Percentiles rank a stretch among this genome's conserved stretches.
Conservation (phyloP, 768 basidiomycete species). For the Boletus barrowsii region DNA sequence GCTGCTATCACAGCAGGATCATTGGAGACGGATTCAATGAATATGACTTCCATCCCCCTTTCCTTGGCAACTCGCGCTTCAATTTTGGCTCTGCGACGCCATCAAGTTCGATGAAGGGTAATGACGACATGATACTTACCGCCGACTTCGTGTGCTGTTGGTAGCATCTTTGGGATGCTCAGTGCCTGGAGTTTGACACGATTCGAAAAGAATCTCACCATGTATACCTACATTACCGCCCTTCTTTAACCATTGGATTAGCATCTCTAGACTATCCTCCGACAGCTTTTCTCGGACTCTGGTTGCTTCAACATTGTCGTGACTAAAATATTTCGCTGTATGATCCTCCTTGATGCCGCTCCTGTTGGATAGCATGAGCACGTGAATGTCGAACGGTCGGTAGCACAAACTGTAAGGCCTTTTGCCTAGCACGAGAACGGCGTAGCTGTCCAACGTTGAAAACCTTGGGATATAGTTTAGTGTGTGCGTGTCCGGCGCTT, state of each 20-base stretch:
- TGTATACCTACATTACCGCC: conserved; percentile 98
- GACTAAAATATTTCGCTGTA: conserved; percentile 85
- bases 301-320: conserved; percentile 76
- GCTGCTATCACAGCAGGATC: conserved; percentile 93
- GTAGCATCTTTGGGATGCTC: conserved; percentile 74
- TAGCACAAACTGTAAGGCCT: conserved; percentile 60
- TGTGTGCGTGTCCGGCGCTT: neutral
- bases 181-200: neutral
- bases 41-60: conserved; percentile 83
- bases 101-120: neutral
- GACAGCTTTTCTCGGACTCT: conserved; percentile 78
- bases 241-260: conserved; percentile 91
- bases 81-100: conserved; percentile 65
- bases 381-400: neutral
- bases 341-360: conserved; percentile 90
- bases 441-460: conserved; percentile 98
- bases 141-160: conserved; percentile 77
- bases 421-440: conserved; percentile 78
- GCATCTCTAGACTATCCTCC: conserved; percentile 88
- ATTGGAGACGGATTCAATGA: conserved; percentile 92
- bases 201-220: conserved; percentile 46
- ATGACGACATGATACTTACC: conserved; percentile 41
- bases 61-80: conserved; percentile 81
- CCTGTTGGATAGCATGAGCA: conserved; percentile 34
- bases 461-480: conserved; percentile 49